A percentile compares a stretch with the other conserved stretches of the same genome.
Evolutionary conservation across 108 stramenopile species (phyloP).

Genomic region (Cyclotella choctawhatcheeana): DNA sequence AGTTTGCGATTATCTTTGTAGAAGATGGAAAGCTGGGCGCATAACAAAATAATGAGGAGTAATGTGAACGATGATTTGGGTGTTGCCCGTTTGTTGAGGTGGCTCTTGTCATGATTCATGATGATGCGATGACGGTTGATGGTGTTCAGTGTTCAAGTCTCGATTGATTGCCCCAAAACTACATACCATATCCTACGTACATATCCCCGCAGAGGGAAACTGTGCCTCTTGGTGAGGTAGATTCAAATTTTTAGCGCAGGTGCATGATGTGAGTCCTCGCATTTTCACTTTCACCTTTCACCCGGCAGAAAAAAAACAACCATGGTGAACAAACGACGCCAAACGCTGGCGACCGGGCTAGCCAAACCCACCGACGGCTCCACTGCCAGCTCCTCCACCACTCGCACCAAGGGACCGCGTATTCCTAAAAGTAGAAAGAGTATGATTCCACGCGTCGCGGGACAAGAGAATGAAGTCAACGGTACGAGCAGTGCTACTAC

Average conservation of each 20-base stretch:
- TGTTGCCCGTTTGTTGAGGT: background rate
- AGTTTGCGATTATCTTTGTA: constrained; percentile 5
- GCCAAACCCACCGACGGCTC: constrained; percentile 19
- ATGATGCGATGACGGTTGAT: too few relatives aligned
- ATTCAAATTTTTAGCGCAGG: too few relatives aligned
- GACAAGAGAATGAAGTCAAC: background rate
- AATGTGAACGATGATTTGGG: background rate
- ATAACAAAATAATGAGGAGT: background rate
- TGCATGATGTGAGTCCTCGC: too few relatives aligned
- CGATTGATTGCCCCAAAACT: too few relatives aligned
- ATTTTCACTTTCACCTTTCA: too few relatives aligned
- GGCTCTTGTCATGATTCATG: constrained; percentile 7
- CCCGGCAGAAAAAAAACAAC: too few relatives aligned
- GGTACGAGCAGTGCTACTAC: background rate
- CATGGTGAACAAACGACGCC: constrained; percentile 34
- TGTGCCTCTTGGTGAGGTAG: too few relatives aligned
- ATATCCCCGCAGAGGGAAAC: too few relatives aligned
- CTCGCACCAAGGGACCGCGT: constrained; percentile 33
- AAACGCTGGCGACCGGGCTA: constrained; percentile 44
- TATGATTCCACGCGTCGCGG: constrained; percentile 44
- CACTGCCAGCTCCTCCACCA: constrained; percentile 4
- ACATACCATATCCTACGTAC: too few relatives aligned
- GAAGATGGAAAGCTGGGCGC: constrained; percentile 1
- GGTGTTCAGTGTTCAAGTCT: background rate
- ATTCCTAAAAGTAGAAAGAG: constrained; percentile 21